Conservation (phyloP, 73 alveolate genomes). For the Durusdinium trenchii region DNA sequence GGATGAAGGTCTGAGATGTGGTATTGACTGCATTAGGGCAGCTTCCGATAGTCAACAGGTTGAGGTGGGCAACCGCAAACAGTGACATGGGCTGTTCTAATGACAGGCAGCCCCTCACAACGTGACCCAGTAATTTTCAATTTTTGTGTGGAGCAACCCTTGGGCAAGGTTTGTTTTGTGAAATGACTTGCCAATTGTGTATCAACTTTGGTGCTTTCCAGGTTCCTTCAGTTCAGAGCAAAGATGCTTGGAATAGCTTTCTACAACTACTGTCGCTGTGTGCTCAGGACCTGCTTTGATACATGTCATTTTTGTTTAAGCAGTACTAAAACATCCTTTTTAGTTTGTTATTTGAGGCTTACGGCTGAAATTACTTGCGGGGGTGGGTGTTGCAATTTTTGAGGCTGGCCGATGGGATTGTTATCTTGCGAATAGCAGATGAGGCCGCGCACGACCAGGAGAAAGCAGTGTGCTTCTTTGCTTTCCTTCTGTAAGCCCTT, state of each 20-base stretch:
- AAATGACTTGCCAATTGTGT: not conserved
- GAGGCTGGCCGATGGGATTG: conserved; percentile 91
- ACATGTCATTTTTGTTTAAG: no score
- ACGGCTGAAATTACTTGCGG: not conserved
- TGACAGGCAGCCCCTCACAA: not conserved
- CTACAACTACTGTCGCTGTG: conserved; percentile 60
- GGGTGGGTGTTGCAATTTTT: not conserved
- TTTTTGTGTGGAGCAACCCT: not conserved
- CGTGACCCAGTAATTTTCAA: not conserved
- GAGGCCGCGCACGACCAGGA: conserved; percentile 91
- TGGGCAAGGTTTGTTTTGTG: not conserved
- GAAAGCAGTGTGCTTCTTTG: no score
- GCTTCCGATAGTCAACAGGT: no score
- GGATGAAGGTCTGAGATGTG: no score
- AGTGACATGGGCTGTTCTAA: not conserved
- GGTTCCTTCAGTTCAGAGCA: conserved; percentile 90
- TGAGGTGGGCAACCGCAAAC: not conserved
- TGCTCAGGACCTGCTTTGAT: no score
- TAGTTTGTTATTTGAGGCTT: not conserved
- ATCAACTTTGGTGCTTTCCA: not conserved
- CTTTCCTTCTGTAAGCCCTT: no score
- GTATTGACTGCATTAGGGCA: no score
- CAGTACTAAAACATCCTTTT: no score
- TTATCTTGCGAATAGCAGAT: conserved; percentile 89
- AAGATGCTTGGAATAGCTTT: conserved; percentile 87